A percentile compares a stretch with the other conserved stretches of the same genome.
Conservation (phyloP, 1,284 basidiomycete species). For the Ganoderma resinaceum region DNA sequence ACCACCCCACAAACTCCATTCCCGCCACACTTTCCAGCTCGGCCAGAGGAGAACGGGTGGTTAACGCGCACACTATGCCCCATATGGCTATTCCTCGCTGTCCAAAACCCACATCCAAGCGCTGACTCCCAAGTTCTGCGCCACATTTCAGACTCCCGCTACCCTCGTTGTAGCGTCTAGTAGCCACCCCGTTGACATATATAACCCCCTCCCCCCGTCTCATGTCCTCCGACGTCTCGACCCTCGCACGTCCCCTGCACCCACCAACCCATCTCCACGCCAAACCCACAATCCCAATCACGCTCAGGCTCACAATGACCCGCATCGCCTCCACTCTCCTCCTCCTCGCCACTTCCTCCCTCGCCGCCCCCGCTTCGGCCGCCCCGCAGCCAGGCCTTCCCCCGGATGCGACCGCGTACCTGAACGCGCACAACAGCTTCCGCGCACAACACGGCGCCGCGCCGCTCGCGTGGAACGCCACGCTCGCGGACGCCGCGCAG, state of each 20-base stretch:
- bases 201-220: constrained; percentile 20
- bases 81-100: constrained; percentile 13
- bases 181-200: not conserved
- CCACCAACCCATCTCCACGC: constrained; percentile 30
- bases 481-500: constrained; percentile 63
- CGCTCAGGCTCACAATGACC: constrained; percentile 45
- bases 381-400: constrained; percentile 47
- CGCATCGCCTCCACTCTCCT: constrained; percentile 47
- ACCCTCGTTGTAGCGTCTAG: not conserved
- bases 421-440: constrained; percentile 64
- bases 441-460: constrained; percentile 66
- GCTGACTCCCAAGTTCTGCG: constrained; percentile 8
- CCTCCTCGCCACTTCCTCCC: constrained; percentile 40
- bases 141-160: not conserved
- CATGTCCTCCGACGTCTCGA: constrained; percentile 14
- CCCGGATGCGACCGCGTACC: constrained; percentile 47
- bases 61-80: not conserved
- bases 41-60: not conserved
- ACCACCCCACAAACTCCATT: not conserved
- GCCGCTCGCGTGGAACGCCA: constrained; percentile 63
- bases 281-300: not conserved
- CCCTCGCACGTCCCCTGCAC: constrained; percentile 16
- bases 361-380: constrained; percentile 25
- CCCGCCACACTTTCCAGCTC: not conserved
- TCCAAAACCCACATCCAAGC: not conserved